Evolutionary conservation across 331 rosid species (phyloP).

Genomic region (Phaseolus coccineus): DNA sequence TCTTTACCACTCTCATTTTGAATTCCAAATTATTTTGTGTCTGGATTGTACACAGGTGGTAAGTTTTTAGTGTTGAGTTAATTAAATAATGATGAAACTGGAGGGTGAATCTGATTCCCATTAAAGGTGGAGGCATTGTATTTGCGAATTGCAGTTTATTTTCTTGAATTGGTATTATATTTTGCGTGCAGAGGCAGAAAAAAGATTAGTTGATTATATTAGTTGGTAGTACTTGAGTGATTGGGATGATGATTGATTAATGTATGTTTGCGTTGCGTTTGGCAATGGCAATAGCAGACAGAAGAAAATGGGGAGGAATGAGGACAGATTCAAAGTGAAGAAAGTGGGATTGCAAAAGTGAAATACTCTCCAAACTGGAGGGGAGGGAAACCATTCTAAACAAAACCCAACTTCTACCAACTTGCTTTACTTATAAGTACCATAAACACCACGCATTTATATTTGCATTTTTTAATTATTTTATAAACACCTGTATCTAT

Average conservation of each 20-base stretch:
- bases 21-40: background rate
- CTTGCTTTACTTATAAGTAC: too few species aligned
- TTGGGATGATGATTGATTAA: background rate
- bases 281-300: constrained; percentile 16
- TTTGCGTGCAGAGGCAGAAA: too few species aligned
- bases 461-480: too few species aligned
- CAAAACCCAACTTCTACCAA: too few species aligned
- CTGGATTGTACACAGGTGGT: constrained; percentile 15
- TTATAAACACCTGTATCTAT: too few species aligned
- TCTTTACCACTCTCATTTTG: constrained; percentile 4
- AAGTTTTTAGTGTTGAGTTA: background rate
- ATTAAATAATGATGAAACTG: background rate
- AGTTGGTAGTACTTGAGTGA: background rate
- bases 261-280: background rate
- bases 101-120: constrained; percentile 36
- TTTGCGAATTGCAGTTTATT: too few species aligned
- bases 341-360: constrained; percentile 13
- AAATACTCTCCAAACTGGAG: constrained; percentile 43
- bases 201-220: background rate
- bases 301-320: constrained; percentile 26
- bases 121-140: too few species aligned
- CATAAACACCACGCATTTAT: too few species aligned
- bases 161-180: too few species aligned
- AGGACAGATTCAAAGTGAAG: constrained; percentile 35
- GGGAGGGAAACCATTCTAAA: constrained; percentile 32